phyloP scores from a whole-genome alignment of 805 yeast genomes.

The Pichia phayaonensis region DNA sequence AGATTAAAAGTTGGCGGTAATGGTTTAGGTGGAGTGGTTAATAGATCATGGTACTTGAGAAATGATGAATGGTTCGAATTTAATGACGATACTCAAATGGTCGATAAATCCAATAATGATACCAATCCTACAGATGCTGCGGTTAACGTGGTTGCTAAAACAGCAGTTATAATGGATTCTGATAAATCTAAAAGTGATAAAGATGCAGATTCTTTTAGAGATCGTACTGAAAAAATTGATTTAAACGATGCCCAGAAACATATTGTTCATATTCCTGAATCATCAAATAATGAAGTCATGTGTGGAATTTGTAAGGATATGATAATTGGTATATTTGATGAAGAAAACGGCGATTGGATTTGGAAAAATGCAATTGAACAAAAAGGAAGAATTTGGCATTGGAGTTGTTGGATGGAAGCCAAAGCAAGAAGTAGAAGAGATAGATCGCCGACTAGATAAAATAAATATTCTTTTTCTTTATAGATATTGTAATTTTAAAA shows the following conservation, averaged over 20 bases:
- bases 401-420: slow-evolving; percentile 62
- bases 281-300: slow-evolving; percentile 46
- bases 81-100: slow-evolving; percentile 48
- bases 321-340: slow-evolving; percentile 58
- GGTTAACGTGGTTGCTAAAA: neutral
- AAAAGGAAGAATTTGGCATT: slow-evolving; percentile 46
- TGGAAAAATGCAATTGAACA: slow-evolving; percentile 60
- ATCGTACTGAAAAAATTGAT: slow-evolving; percentile 12
- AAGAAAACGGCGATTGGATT: slow-evolving; percentile 73
- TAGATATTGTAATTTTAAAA: neutral
- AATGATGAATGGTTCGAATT: slow-evolving; percentile 67
- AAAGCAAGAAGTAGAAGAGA: slow-evolving; percentile 22
- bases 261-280: slow-evolving; percentile 62
- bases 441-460: slow-evolving; percentile 21
- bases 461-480: neutral
- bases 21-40: slow-evolving; percentile 47
- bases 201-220: neutral
- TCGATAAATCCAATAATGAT: slow-evolving; percentile 11
- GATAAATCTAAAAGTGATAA: neutral
- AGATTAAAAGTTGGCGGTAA: slow-evolving; percentile 38
- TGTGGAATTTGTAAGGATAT: slow-evolving; percentile 71
- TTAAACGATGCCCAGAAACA: slow-evolving; percentile 27
- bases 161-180: neutral
- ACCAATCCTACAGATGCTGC: neutral
- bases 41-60: slow-evolving; percentile 76